A percentile compares a stretch with the other conserved stretches of the same genome.
These are phyloP conservation scores for Ceratocystiopsis brevicomis DNA, from an alignment of 2,329 filamentous ascomycete species.

Conservation along the genomic window DNA sequence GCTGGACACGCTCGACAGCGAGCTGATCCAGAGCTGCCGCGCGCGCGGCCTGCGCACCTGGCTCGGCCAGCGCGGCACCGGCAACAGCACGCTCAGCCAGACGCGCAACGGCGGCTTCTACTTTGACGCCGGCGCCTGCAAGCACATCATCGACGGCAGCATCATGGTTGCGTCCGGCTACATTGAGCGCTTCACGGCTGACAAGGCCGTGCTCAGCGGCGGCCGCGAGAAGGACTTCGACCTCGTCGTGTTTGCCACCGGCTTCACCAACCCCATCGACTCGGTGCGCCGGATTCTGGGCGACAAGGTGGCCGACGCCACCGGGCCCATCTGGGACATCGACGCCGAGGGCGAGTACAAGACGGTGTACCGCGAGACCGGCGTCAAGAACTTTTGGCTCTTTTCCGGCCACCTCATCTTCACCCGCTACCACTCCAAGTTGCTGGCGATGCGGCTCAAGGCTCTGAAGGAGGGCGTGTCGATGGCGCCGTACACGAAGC, in stretches of 20 bases:
- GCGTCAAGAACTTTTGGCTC: slow-evolving; percentile 19
- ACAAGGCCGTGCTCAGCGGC: slow-evolving; percentile 16
- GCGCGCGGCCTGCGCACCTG: slow-evolving; percentile 2
- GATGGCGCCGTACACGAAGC: slow-evolving; percentile 6
- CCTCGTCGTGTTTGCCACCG: slow-evolving; percentile 26
- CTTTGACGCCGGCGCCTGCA: slow-evolving; percentile 5
- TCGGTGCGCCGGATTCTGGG: slow-evolving; percentile 29
- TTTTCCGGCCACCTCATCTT: slow-evolving; percentile 18
- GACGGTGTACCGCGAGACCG: slow-evolving; percentile 16
- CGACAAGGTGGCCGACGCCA: slow-evolving; percentile 26
- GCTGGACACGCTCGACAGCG: slow-evolving; percentile 1
- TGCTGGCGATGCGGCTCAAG: slow-evolving; percentile 17
- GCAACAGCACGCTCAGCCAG: slow-evolving; percentile 1
- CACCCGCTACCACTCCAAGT: slow-evolving; percentile 17
- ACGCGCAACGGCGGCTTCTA: slow-evolving; percentile 6
- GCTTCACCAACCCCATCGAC: slow-evolving; percentile 34
- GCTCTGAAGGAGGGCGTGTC: slow-evolving; percentile 10
- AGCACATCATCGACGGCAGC: slow-evolving; percentile 4
- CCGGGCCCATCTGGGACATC: slow-evolving; percentile 28
- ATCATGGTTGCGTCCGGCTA: slow-evolving; percentile 9
- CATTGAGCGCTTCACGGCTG: slow-evolving; percentile 13
- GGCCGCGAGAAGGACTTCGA: slow-evolving; percentile 17
- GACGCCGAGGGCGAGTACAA: slow-evolving; percentile 28
- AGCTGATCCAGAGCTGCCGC: slow-evolving; percentile 1
- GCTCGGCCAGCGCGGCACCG: slow-evolving; percentile 4